These are phyloP conservation scores for Microbotryomycetes sp. DNA, from an alignment of 1,284 basidiomycete species.

Conservation along the genomic window DNA sequence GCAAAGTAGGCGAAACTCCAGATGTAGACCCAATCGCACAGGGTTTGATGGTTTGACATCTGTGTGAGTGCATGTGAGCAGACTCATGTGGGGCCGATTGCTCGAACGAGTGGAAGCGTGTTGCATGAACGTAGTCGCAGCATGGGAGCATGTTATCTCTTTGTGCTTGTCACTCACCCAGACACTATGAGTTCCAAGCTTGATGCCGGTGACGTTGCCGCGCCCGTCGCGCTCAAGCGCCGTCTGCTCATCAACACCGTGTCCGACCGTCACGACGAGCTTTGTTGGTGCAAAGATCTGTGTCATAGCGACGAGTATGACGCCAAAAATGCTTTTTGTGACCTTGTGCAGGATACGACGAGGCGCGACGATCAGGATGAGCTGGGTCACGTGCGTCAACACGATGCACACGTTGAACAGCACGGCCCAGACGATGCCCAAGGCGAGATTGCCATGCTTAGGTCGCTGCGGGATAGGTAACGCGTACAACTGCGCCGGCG, in stretches of 20 bases:
- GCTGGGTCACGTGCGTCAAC: constrained; percentile 5
- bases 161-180: constrained; percentile 41
- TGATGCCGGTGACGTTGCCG: constrained; percentile 55
- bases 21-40: constrained; percentile 27
- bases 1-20: constrained; percentile 33
- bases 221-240: constrained; percentile 47
- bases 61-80: background rate
- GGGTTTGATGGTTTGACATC: constrained; percentile 28
- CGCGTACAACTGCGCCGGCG: constrained; percentile 6
- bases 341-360: background rate
- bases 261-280: constrained; percentile 44
- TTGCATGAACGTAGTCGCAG: constrained; percentile 70
- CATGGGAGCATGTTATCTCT: background rate
- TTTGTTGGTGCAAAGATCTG: constrained; percentile 13
- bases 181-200: constrained; percentile 58
- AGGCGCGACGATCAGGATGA: constrained; percentile 9
- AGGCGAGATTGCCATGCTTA: background rate
- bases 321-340: constrained; percentile 19
- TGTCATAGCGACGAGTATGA: constrained; percentile 3
- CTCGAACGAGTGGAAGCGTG: constrained; percentile 70
- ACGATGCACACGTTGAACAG: constrained; percentile 21
- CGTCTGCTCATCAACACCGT: constrained; percentile 26
- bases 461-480: constrained; percentile 5
- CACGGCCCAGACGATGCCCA: background rate
- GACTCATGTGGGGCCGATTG: too few relatives aligned